Evolutionary conservation across 2,329 filamentous ascomycete genomes (phyloP), one percentile per base, ranked within the genome.

Genomic region (Monascus ruber): DNA sequence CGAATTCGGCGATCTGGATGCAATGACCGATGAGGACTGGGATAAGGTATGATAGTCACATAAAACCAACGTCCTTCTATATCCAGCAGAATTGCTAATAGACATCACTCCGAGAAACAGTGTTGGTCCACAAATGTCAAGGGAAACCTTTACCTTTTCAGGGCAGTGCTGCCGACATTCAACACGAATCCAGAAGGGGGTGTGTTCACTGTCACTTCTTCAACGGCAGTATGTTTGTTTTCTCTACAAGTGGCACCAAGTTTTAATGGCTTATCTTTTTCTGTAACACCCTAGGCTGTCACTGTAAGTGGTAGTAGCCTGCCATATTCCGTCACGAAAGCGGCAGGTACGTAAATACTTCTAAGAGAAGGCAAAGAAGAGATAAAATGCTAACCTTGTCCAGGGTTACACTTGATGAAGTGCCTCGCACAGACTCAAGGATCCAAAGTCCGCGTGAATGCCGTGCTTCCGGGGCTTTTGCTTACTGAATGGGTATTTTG

Each of bases 281-380:
- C 35, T n/a, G 26, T 31, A 29, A 24, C 35, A 33, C 29, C 11
- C 5, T 44, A 73, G 70, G 70, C 70, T 34, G 48, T 72, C 43
- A 54, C 64, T n/a, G 58, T 72, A 37, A 56, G 54, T 38, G 76
- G 76, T 4, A 75, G 71, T 47, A 73, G 70, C 33, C 72, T 79
- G 79, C 76, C 85, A 3, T 91, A 91, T 53, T 70, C 78, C 0
- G 80, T 88, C 11, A 83, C 82, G 31, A 91, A 91, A 57, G 75
- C 84, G 1, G 85, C 85, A 7, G 76, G 81, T 63, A 56, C 35
- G 42, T 17, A 26, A 5, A 25, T 11, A 27, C 2, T 10, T 11
- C 4, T 8, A n/a, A 28, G 24, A 5, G 17, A 17, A 1, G 26
- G 7, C 17, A 11, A 25, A 8, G 7, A 35, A 17, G 33, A 24